These are phyloP conservation scores for Blastobotrys ciferrii DNA, from an alignment of 1,139 yeast genomes.

Conservation along the genomic window DNA sequence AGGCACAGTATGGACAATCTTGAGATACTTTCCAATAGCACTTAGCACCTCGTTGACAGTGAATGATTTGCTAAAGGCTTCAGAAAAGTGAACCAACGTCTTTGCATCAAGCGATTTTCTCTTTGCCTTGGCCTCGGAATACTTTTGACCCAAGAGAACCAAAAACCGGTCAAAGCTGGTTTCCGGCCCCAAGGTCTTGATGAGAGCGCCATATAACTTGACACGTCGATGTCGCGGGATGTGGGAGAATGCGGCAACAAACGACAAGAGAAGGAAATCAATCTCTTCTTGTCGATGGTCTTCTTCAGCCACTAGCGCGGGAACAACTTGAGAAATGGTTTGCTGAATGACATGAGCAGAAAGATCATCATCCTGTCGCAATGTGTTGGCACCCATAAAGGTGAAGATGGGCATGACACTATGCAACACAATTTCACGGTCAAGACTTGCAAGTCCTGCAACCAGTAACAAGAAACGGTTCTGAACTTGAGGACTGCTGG, in stretches of 20 bases:
- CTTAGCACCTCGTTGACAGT: constrained; percentile 64
- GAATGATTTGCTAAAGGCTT: constrained; percentile 66
- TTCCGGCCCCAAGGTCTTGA: constrained; percentile 69
- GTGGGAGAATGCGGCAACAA: constrained; percentile 89
- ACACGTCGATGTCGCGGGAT: constrained; percentile 96
- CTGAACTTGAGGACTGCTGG: constrained; percentile 92
- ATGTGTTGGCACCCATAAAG: constrained; percentile 97
- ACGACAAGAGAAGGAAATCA: constrained; percentile 82
- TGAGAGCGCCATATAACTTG: constrained; percentile 72
- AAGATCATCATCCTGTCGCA: constrained; percentile 95
- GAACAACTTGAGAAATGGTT: constrained; percentile 85
- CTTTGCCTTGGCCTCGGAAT: constrained; percentile 50
- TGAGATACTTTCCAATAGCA: constrained; percentile 56
- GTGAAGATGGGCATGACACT: constrained; percentile 99
- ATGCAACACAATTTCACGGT: constrained; percentile 89
- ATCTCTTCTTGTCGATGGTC: constrained; percentile 58
- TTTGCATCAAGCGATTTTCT: constrained; percentile 65
- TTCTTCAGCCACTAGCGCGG: constrained; percentile 74
- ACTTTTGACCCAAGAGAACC: constrained; percentile 79
- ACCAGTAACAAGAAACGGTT: constrained; percentile 80
- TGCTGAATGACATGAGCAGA: constrained; percentile 90
- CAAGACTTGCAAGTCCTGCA: constrained; percentile 80
- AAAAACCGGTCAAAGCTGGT: constrained; percentile 68
- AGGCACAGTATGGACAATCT: constrained; percentile 31
- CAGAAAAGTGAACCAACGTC: constrained; percentile 66